Evolutionary conservation across 257 asterid species (phyloP), one percentile per base, ranked within the genome.

Genomic region (Anisodus tanguticus): DNA sequence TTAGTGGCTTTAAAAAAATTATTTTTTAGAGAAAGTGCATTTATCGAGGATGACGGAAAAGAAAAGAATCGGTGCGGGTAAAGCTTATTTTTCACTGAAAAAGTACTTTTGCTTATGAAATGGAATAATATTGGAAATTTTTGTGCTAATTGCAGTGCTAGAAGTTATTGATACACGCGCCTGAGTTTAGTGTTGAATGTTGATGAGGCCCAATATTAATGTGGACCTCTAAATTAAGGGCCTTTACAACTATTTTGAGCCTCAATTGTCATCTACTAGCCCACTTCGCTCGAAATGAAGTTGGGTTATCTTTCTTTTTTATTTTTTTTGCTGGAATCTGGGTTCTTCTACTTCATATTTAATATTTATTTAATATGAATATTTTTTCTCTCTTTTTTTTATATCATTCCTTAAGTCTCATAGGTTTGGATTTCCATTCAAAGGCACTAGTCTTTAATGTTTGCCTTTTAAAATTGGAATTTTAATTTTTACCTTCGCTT

Each of bases 1-100:
- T 54, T n/a, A 63, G 66, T 80, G n/a, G 66, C 53, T 66, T 85
- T 58, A 76, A 4, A 59, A 43, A 10, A 69, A 39, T 70, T 16
- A 22, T 55, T 55, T 69, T 74, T 62, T 77, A 19, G 67, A 59
- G 37, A 84, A 83, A 76, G 83, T 78, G 59, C 89, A 55, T 63
- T 84, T 84, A 63, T 82, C 91, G 88, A 87, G 89, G 86, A 64
- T 47, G 9, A 31, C 59, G 62, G 55, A 22, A 19, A 54, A 71
- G 55, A 22, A 19, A 54, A 71, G 16, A 45, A 77, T 31, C 51
- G 55, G 69, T 79, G 45, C 4, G 12, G 49, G 71, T 39, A 58
- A 80, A 80, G 54, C 2, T n/a, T 17, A 37, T 60, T 39, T 41
- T 80, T 17, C 26, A 16, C 4, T 17, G 0, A 5, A 39, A 37